These are phyloP conservation scores for Chlorella sp. DNA, from an alignment of 139 green algal genomes.

Conservation along the genomic window DNA sequence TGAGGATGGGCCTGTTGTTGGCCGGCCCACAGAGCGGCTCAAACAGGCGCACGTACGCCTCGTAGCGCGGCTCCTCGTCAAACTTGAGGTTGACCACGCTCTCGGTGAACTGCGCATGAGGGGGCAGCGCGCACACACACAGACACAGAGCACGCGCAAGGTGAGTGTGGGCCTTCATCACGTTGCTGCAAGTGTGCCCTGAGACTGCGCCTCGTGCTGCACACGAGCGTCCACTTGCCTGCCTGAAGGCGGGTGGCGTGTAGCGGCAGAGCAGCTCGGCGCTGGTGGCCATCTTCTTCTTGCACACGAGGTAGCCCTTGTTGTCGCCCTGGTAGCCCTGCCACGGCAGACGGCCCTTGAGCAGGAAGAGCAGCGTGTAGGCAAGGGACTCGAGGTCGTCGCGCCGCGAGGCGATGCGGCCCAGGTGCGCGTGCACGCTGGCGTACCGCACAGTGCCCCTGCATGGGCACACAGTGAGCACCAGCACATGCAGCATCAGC, in stretches of 20 bases:
- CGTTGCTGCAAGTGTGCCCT: no score
- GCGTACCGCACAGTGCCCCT: constrained; percentile 96
- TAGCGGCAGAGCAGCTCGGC: constrained; percentile 96
- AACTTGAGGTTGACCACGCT: constrained; percentile 97
- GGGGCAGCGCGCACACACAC: no score
- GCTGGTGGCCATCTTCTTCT: constrained; percentile 99
- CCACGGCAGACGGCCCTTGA: constrained; percentile 81
- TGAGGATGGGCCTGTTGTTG: constrained; percentile 75
- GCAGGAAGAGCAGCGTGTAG: constrained; percentile 98
- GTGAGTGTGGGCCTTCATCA: no score
- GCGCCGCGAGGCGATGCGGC: constrained; percentile 83
- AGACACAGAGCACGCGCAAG: neutral
- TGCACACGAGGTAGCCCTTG: constrained; percentile 99
- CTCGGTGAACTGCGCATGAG: constrained; percentile 92
- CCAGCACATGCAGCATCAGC: no score
- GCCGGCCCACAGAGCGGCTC: constrained; percentile 85
- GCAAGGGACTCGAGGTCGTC: constrained; percentile 97
- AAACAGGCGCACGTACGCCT: constrained; percentile 84
- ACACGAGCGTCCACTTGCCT: constrained; percentile 33
- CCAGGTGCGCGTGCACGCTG: constrained; percentile 95
- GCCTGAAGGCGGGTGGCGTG: constrained; percentile 87
- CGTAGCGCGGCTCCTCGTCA: constrained; percentile 95
- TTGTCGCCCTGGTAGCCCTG: constrained; percentile 97
- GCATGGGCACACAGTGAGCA: neutral
- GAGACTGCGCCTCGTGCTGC: no score